Evolutionary conservation across 768 basidiomycete species (phyloP).

Genomic region (Agrocybe praecox): DNA sequence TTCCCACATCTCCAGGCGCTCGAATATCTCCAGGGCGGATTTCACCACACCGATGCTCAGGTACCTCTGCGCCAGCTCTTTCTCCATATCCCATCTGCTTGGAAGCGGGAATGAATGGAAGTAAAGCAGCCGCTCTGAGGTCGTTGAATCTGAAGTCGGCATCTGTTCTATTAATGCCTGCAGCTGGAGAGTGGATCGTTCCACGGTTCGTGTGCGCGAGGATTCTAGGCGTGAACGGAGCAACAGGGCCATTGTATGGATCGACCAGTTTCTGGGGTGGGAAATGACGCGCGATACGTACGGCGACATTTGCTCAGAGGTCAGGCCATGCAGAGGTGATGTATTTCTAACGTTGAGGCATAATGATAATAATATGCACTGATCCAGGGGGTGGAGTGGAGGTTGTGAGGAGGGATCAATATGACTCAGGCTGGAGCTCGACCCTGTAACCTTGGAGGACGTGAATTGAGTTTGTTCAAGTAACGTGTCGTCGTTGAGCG

Average conservation of each 20-base stretch:
- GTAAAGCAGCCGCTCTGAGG: conserved; percentile 76
- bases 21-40: conserved; percentile 92
- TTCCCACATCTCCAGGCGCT: conserved; percentile 98
- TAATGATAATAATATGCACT: conserved; percentile 88
- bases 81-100: conserved; percentile 91
- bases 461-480: conserved; percentile 94
- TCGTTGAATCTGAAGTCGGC: conserved; percentile 80
- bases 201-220: conserved; percentile 86
- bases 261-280: conserved; percentile 92
- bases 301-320: conserved; percentile 88
- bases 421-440: conserved; percentile 56
- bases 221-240: conserved; percentile 92
- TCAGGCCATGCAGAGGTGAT: conserved; percentile 88
- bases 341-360: conserved; percentile 91
- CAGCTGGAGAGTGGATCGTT: conserved; percentile 89
- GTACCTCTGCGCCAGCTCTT: conserved; percentile 85
- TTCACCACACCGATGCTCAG: conserved; percentile 84
- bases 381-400: conserved; percentile 88
- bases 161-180: conserved; percentile 97
- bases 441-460: conserved; percentile 56
- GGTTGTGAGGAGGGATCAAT: conserved; percentile 87
- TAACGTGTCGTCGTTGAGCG: conserved; percentile 93
- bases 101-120: conserved; percentile 84
- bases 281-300: conserved; percentile 89
- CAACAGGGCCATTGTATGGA: conserved; percentile 95